Evolutionary conservation across 2,329 filamentous ascomycete genomes (phyloP).

Genomic region (Trichoderma lentiforme): DNA sequence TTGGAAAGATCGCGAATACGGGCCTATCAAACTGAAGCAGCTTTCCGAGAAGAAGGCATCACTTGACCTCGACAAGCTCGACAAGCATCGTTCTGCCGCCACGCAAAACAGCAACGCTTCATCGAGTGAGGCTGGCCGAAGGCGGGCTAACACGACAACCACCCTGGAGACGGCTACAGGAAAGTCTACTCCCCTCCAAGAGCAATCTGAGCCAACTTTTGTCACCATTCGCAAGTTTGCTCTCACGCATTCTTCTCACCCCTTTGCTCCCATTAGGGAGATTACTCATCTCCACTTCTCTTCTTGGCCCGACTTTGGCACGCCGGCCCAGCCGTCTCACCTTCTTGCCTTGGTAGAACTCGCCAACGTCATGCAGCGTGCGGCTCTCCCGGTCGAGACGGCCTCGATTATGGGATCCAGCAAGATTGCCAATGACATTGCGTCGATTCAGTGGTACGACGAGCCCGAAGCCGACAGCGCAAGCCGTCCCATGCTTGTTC

Average conservation of each 20-base stretch:
- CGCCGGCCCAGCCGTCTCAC: conserved; percentile 83
- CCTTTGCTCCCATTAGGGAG: conserved; percentile 83
- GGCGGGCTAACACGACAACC: conserved; percentile 54
- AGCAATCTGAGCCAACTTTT: conserved; percentile 60
- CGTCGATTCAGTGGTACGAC: conserved; percentile 47
- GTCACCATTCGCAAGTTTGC: conserved; percentile 86
- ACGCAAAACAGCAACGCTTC: conserved; percentile 29
- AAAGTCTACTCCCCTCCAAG: conserved; percentile 26
- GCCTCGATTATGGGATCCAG: conserved; percentile 34
- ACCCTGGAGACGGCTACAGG: conserved; percentile 36
- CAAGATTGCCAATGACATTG: conserved; percentile 28
- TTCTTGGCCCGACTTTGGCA: conserved; percentile 96
- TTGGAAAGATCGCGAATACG: conserved; percentile 79
- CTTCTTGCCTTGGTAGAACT: conserved; percentile 87
- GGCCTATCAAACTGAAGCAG: conserved; percentile 68
- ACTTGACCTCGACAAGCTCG: conserved; percentile 64
- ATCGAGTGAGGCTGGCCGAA: conserved; percentile 42
- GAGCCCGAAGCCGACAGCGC: conserved; percentile 55
- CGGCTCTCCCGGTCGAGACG: conserved; percentile 47
- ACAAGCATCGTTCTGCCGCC: conserved; percentile 46
- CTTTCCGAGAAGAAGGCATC: conserved; percentile 81
- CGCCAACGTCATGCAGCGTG: conserved; percentile 69
- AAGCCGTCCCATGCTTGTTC: conserved; percentile 76
- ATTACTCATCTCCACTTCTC: conserved; percentile 94
- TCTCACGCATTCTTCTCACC: conserved; percentile 69